Base-by-base conservation (phyloP, 23 red algal genomes). In the Gracilaria vermiculophylla region DNA sequence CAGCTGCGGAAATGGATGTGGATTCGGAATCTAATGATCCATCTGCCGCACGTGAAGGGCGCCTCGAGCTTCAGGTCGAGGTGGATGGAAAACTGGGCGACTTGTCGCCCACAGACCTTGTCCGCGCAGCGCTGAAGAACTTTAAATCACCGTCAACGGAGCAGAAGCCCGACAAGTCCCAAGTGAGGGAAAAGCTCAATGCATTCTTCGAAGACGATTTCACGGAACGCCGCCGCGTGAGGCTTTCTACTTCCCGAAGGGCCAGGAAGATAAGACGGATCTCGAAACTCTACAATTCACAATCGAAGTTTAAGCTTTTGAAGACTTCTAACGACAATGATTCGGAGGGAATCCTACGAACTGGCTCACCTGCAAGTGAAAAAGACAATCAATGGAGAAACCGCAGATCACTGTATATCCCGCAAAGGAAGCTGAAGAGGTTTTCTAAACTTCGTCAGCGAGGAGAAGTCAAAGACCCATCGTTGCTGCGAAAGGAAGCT, bases 191-290 rank as follows among this genome's bases (percentile, higher is more conserved):
- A 47, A 43, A 60, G 21, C 72, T 88, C 4, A 61, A 2, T 70
- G 7, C 51, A 16, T 65, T 88, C 44, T 88, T 77, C 24, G 84
- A 88, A 33, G 84, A 88, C 21, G 84, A 88, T 53, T 76, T 88
- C 24, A 62, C 58, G 7, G 69, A 78, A 47, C 67, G 84, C 29
- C 66, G 67, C 24, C 69, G 53, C 10, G 43, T 13, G 36, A 37
- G 84, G 33, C n/a, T 88, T 19, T 48, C 19, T 15, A 53, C 84
- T 7, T 66, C 70, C 12, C 48, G 53, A 19, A 3, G 62, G 10
- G 74, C 77, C 36, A 37, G 17, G 19, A 88, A 88, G 70, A 25
- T 19, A 14, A 25, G 49, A 43, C 0, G 62, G 51, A 51, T 44
- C 7, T 73, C 67, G 20, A 73, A 73, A 32, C 67, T 73, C 3